A percentile compares a stretch with the other conserved stretches of the same genome.
These are phyloP conservation scores for Castanopsis chinensis DNA, from an alignment of 306 rosid genomes.

Conservation along the genomic window DNA sequence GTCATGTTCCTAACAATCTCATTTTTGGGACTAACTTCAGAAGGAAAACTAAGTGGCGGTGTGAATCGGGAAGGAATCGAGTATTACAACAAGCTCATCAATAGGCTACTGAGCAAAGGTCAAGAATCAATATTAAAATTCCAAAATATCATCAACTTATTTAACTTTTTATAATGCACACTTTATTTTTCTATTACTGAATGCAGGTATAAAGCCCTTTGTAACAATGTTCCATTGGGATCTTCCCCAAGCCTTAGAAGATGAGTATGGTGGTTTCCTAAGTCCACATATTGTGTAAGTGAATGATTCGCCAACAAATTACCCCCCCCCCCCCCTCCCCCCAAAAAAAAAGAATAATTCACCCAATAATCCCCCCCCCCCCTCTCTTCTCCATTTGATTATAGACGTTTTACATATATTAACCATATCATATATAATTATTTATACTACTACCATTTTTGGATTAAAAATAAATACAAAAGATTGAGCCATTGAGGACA, in stretches of 20 bases:
- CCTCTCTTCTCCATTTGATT: no score
- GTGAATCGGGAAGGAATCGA: conserved; percentile 48
- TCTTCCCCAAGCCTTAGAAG: conserved; percentile 62
- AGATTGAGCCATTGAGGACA: no score
- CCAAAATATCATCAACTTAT: not conserved
- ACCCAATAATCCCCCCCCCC: no score
- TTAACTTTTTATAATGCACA: no score
- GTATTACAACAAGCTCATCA: conserved; percentile 56
- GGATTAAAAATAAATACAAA: no score
- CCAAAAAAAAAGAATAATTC: no score
- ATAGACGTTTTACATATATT: no score
- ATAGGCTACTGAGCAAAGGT: conserved; percentile 51
- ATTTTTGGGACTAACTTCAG: conserved; percentile 9
- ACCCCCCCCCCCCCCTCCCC: no score
- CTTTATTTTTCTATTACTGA: no score
- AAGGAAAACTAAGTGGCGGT: conserved; percentile 53
- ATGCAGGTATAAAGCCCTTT: conserved; percentile 39
- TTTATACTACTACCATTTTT: no score
- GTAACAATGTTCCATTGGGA: conserved; percentile 77
- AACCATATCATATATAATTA: no score
- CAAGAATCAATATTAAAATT: not conserved
- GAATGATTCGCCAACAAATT: no score
- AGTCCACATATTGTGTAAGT: conserved; percentile 51
- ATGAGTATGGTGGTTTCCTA: conserved; percentile 59
- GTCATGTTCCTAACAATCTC: not conserved